Evolutionary conservation across 345 rosid genomes (phyloP).

Genomic region (Toxicodendron radicans): DNA sequence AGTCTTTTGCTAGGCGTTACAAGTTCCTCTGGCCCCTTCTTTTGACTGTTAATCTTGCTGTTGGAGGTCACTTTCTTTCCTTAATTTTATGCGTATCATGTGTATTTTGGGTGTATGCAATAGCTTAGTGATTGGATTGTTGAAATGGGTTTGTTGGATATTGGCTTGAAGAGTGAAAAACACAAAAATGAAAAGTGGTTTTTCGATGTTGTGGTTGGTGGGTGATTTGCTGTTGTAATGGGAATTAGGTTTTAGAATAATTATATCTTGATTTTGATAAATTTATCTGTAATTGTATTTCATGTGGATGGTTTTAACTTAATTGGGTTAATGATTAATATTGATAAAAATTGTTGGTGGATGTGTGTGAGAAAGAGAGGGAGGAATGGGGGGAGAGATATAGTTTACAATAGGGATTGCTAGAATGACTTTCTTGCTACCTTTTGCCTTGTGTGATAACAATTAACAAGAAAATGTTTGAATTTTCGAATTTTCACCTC

Average conservation of each 20-base stretch:
- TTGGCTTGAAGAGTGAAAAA: neutral
- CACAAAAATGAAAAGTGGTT: neutral
- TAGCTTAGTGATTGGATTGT: slow-evolving; percentile 8
- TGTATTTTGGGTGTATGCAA: neutral
- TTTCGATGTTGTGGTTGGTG: slow-evolving; percentile 15
- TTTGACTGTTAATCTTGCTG: slow-evolving; percentile 65
- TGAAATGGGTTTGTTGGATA: slow-evolving; percentile 12
- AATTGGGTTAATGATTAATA: neutral
- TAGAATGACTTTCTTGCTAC: neutral
- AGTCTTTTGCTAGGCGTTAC: slow-evolving; percentile 78
- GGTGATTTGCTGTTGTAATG: neutral
- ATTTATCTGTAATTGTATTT: neutral
- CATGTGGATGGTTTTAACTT: neutral
- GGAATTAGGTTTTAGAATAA: slow-evolving; percentile 3
- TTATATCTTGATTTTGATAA: neutral
- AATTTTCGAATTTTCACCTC: neutral
- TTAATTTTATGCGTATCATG: neutral
- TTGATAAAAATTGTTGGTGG: neutral
- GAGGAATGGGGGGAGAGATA: too few species aligned
- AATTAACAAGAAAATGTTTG: neutral
- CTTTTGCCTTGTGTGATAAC: too few species aligned
- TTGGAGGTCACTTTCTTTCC: slow-evolving; percentile 59
- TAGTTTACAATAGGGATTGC: neutral
- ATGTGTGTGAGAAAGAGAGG: neutral
- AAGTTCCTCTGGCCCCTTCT: slow-evolving; percentile 85